Base-by-base conservation (phyloP, 1,139 yeast species). In the Saccharomycopsis crataegensis region DNA sequence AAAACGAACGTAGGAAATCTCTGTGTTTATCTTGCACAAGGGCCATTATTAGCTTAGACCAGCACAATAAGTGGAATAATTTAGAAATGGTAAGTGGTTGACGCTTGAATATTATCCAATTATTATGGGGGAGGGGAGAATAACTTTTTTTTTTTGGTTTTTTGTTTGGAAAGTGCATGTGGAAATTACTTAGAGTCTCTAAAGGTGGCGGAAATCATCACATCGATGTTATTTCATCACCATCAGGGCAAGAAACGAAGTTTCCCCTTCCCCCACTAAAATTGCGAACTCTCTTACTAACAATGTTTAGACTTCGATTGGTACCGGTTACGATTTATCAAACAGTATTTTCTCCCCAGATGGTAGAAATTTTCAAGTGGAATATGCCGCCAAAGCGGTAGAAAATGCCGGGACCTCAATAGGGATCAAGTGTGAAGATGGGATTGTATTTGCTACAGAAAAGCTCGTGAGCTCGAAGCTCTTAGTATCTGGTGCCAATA, bases 311-410 rank as follows among this genome's bases (percentile, higher is more conserved):
- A 87, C 97, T 48, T 90, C 97, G 53, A 90, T 91, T 65, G 98
- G 98, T 64, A 91, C 97, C 37, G 98, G 98, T 41, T 91, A 91
- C 79, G 98, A 91, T 75, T 80, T 91, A 67, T 88, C 96, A 48
- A 91, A 91, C 74, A 85, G 95, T 73, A 96, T 90, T 58, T 86
- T 86, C 65, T 72, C 80, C 16, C 80, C 84, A 68, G 99, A 94
- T 69, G 99, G 99, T 52, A 82, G 99, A 72, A 93, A 91, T 71
- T 94, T 94, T 73, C 99, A 94, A 71, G 99, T 93, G 31, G 99
- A 94, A 71, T 94, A 94, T 65, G 99, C 99, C 46, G 78, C 86
- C 67, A 94, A 94, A 69, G 99, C 99, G 1, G 98, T 93, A 7
- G 99, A 94, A 69, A 91, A 90, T 66, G 97, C 96, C 46, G 94